Percentiles rank a stretch among this genome's conserved stretches.
phyloP scores from a whole-genome alignment of 139 green algal species.

The Chlamydomonas eustigma region DNA sequence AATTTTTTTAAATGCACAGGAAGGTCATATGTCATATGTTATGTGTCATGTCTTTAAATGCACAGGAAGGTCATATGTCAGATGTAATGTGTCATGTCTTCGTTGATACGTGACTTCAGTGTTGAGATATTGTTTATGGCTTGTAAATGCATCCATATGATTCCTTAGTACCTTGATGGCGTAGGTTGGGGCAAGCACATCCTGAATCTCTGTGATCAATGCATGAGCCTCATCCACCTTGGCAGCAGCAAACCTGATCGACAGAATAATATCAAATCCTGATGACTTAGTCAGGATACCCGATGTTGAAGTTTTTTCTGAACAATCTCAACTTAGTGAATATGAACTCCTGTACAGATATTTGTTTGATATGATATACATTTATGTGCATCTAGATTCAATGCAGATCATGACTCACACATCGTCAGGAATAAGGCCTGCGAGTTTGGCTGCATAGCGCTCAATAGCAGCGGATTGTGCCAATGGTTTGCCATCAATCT shows the following conservation, averaged over 20 bases:
- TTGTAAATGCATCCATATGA: neutral
- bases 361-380: neutral
- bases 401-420: constrained; percentile 10
- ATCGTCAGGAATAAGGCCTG: constrained; percentile 31
- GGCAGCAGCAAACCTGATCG: constrained; percentile 2
- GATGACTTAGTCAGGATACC: neutral
- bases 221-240: constrained; percentile 10
- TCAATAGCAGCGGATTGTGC: constrained; percentile 31
- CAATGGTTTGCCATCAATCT: constrained; percentile 38
- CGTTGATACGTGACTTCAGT: no score
- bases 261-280: neutral
- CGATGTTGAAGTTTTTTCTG: neutral
- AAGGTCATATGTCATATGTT: no score
- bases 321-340: neutral
- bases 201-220: neutral
- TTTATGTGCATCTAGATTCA: neutral
- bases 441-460: constrained; percentile 34
- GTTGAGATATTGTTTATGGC: neutral
- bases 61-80: no score
- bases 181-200: neutral
- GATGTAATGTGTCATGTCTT: no score
- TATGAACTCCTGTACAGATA: neutral
- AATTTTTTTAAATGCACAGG: no score
- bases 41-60: no score
- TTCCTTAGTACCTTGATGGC: neutral